phyloP scores from a whole-genome alignment of 306 rosid species.

The Rubus idaeus region DNA sequence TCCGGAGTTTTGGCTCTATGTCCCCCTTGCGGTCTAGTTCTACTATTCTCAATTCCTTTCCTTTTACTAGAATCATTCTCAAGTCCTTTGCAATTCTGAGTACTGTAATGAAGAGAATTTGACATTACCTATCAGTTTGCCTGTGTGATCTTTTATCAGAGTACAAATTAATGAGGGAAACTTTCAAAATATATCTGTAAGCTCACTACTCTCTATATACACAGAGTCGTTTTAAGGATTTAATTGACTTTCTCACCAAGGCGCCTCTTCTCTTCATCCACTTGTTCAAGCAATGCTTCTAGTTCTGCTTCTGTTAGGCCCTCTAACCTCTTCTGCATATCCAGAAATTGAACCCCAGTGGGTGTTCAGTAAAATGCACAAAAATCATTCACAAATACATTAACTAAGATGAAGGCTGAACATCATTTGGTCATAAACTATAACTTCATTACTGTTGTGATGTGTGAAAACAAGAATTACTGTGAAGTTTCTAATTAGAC shows the following conservation, averaged over 20 bases:
- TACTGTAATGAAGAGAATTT: not conserved
- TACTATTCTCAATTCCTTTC: too few species aligned
- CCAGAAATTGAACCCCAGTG: slow-evolving; percentile 13
- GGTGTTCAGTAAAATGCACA: slow-evolving; percentile 16
- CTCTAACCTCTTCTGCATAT: slow-evolving; percentile 91
- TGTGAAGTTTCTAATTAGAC: not conserved
- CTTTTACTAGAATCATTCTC: not conserved
- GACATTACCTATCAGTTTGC: not conserved
- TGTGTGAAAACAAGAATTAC: not conserved
- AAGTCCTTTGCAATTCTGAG: not conserved
- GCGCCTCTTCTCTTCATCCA: slow-evolving; percentile 91
- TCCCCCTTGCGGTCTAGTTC: too few species aligned
- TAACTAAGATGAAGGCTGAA: not conserved
- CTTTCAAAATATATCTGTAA: not conserved
- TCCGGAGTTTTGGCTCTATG: too few species aligned
- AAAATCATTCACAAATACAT: not conserved
- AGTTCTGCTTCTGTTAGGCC: slow-evolving; percentile 95
- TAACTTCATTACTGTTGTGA: not conserved
- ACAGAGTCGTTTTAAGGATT: slow-evolving; percentile 23
- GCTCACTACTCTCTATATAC: slow-evolving; percentile 23
- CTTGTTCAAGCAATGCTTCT: slow-evolving; percentile 79
- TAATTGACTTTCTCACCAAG: slow-evolving; percentile 47
- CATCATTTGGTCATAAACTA: not conserved
- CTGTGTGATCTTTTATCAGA: not conserved
- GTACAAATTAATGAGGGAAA: not conserved